Percentiles rank a stretch among this genome's conserved stretches.
Evolutionary conservation across 768 basidiomycete species (phyloP).

Genomic region (Trametes villosa): DNA sequence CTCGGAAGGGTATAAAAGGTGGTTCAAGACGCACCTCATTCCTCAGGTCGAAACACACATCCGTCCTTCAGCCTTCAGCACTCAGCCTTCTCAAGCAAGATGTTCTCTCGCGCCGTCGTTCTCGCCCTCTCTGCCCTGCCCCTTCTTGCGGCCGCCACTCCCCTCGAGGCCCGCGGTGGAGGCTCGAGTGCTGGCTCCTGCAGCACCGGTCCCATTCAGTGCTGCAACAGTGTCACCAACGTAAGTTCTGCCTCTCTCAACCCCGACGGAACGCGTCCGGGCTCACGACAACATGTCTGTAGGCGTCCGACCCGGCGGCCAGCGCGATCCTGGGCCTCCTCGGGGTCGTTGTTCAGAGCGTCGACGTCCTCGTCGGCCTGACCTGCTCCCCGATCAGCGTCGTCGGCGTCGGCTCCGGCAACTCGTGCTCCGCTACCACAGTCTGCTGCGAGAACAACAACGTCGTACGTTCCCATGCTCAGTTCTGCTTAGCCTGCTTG

Average conservation of each 20-base stretch:
- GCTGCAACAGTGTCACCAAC: conserved; percentile 16
- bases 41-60: conserved; percentile 1
- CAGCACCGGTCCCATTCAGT: conserved; percentile 19
- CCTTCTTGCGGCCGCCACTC: conserved; percentile 22
- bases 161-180: conserved; percentile 9
- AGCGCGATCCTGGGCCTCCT: too few species aligned
- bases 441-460: conserved; percentile 33
- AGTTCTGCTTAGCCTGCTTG: not conserved
- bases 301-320: too few species aligned
- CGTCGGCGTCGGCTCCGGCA: conserved; percentile 22
- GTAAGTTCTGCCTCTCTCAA: too few species aligned
- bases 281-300: too few species aligned
- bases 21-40: too few species aligned
- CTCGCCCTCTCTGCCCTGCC: conserved; percentile 13
- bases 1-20: not conserved
- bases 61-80: not conserved
- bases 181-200: conserved; percentile 7
- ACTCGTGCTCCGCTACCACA: conserved; percentile 9
- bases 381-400: conserved; percentile 30
- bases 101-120: conserved; percentile 16
- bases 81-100: conserved; percentile 4
- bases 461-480: conserved; percentile 14
- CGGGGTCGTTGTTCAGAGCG: conserved; percentile 21
- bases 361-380: conserved; percentile 26
- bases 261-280: too few species aligned